A percentile compares a stretch with the other conserved stretches of the same genome.
Evolutionary conservation across 2,329 filamentous ascomycete species (phyloP).

Genomic region (Aspergillus aculeatus): DNA sequence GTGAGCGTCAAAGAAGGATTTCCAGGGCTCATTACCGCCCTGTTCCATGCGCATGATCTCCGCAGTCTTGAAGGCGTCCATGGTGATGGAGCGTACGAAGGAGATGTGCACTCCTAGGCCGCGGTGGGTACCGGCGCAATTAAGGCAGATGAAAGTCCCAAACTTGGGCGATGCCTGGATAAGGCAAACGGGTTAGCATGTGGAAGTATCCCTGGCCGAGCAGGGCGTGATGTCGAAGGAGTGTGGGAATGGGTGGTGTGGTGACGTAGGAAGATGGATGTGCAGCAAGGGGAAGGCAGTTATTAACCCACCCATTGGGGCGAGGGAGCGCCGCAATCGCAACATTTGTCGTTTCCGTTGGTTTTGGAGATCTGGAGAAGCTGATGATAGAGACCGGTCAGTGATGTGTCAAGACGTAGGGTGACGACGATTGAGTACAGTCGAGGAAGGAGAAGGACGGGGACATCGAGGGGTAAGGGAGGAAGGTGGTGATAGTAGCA

Average conservation of each 20-base stretch:
- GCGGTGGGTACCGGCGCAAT: slow-evolving; percentile 90
- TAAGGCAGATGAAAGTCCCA: slow-evolving; percentile 96
- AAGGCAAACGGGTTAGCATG: neutral
- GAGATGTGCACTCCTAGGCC: slow-evolving; percentile 96
- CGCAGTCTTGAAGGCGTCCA: slow-evolving; percentile 94
- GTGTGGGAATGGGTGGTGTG: neutral
- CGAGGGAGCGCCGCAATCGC: slow-evolving; percentile 91
- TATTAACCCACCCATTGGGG: slow-evolving; percentile 81
- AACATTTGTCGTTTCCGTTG: slow-evolving; percentile 84
- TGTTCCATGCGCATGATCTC: slow-evolving; percentile 93
- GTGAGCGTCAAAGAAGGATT: slow-evolving; percentile 78
- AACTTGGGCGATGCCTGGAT: slow-evolving; percentile 80
- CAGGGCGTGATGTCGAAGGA: neutral
- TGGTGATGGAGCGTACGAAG: slow-evolving; percentile 94
- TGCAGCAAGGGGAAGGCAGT: slow-evolving; percentile 2
- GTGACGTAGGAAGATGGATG: neutral
- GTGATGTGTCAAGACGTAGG: slow-evolving; percentile 13
- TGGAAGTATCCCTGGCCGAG: neutral
- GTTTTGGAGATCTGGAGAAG: slow-evolving; percentile 88
- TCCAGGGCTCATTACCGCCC: slow-evolving; percentile 87
- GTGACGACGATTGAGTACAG: neutral
- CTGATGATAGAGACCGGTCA: slow-evolving; percentile 47
- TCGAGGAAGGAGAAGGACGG: neutral
- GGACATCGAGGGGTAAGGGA: neutral
- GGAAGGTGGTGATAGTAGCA: neutral